These are phyloP conservation scores for Extremus antarcticus DNA, from an alignment of 495 filamentous ascomycete genomes.

Conservation along the genomic window DNA sequence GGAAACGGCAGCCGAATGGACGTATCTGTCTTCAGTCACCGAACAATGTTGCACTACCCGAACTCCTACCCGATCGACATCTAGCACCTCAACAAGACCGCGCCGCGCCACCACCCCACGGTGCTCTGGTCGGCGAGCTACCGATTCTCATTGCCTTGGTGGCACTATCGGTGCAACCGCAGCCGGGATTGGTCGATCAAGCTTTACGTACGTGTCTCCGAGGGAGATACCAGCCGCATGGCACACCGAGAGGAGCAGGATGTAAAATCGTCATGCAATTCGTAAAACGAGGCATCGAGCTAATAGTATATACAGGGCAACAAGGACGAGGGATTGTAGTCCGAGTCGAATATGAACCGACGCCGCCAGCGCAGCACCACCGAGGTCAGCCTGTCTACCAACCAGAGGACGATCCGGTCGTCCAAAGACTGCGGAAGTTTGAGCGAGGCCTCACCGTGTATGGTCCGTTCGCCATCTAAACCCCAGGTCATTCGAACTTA, in stretches of 20 bases:
- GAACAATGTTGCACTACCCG: conserved; percentile 17
- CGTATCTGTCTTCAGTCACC: conserved; percentile 12
- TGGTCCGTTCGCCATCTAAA: too few relatives aligned
- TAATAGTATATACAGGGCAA: too few relatives aligned
- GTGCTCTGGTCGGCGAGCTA: conserved; percentile 25
- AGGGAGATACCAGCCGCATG: background rate
- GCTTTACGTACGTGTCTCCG: background rate
- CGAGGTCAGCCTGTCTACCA: too few relatives aligned
- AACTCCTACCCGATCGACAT: conserved; percentile 26
- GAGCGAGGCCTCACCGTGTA: too few relatives aligned
- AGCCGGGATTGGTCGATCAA: background rate
- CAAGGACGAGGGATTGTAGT: background rate
- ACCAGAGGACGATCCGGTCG: too few relatives aligned
- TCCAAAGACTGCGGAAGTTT: too few relatives aligned
- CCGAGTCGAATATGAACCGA: too few relatives aligned
- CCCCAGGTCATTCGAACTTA: too few relatives aligned
- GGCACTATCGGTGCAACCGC: conserved; percentile 16
- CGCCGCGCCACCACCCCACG: conserved; percentile 1
- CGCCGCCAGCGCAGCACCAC: too few relatives aligned
- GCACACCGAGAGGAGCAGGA: background rate
- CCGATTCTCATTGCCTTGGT: conserved; percentile 26
- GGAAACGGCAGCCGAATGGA: background rate
- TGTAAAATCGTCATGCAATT: background rate
- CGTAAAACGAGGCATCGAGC: too few relatives aligned
- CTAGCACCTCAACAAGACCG: conserved; percentile 2